Percentiles rank a stretch among this genome's conserved stretches.
Conservation (phyloP, 2,329 filamentous ascomycete species). For the Coniochaeta sp. region DNA sequence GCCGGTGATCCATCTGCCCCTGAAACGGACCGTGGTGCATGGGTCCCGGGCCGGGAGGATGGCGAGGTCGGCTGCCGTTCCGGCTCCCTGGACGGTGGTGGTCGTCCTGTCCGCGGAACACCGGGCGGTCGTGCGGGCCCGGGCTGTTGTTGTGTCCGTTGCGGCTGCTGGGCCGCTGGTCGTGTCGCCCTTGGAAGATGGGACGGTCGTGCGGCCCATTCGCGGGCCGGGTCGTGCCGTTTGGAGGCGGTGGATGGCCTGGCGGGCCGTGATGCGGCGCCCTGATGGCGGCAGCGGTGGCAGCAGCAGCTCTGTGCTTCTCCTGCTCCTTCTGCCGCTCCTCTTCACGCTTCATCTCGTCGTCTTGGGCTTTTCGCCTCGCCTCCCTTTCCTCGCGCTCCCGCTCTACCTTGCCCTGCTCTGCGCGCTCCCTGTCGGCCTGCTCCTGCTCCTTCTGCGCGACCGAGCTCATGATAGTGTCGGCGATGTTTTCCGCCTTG, state of each 20-base stretch:
- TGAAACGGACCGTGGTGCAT: neutral
- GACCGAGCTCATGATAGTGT: constrained; percentile 15
- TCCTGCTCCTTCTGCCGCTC: neutral
- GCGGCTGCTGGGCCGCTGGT: neutral
- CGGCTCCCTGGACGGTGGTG: neutral
- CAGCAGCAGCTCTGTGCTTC: neutral
- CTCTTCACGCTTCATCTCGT: constrained; percentile 12
- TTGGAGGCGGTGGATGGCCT: neutral
- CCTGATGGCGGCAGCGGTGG: neutral
- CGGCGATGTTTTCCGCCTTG: constrained; percentile 19
- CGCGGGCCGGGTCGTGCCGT: neutral
- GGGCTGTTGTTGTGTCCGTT: neutral
- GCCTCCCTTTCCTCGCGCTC: constrained; percentile 16
- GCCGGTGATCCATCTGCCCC: neutral
- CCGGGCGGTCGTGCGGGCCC: neutral
- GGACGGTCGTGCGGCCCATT: neutral
- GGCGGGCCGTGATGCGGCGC: neutral
- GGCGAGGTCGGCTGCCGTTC: neutral
- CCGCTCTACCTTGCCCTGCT: constrained; percentile 6
- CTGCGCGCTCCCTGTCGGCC: constrained; percentile 9
- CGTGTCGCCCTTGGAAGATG: neutral
- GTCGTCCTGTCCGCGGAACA: neutral
- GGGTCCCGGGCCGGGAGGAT: neutral
- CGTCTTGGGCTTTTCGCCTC: constrained; percentile 12
- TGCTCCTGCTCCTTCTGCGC: constrained; percentile 12